Percentiles rank a stretch among this genome's conserved stretches.
Conservation (phyloP, 2,329 filamentous ascomycete species). For the Coniochaeta sp. region DNA sequence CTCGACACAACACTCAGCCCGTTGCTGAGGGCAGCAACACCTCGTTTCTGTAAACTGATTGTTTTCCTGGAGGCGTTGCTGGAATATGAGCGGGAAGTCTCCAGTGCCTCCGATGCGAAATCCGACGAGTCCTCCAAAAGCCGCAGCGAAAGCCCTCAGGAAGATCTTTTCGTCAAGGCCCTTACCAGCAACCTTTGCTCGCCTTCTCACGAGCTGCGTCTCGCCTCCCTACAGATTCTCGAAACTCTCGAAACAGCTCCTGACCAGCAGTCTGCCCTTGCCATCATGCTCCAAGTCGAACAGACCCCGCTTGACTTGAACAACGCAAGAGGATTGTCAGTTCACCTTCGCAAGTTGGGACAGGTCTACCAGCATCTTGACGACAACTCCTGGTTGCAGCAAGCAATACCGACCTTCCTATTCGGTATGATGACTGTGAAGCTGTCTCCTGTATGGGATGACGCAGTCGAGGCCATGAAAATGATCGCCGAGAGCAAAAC, state of each 20-base stretch:
- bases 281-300: slow-evolving; percentile 71
- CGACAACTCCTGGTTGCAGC: slow-evolving; percentile 57
- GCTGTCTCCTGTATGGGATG: slow-evolving; percentile 81
- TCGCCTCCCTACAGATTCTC: slow-evolving; percentile 67
- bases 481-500: slow-evolving; percentile 62
- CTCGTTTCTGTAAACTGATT: slow-evolving; percentile 56
- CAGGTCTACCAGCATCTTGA: slow-evolving; percentile 53
- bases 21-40: slow-evolving; percentile 57
- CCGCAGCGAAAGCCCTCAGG: slow-evolving; percentile 37
- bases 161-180: slow-evolving; percentile 54
- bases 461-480: slow-evolving; percentile 68
- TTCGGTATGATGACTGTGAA: slow-evolving; percentile 87
- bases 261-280: slow-evolving; percentile 44
- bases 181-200: slow-evolving; percentile 69
- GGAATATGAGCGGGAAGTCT: slow-evolving; percentile 40
- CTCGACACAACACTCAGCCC: slow-evolving; percentile 57
- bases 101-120: slow-evolving; percentile 8
- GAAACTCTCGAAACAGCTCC: slow-evolving; percentile 47
- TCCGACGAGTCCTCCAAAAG: slow-evolving; percentile 17
- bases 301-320: slow-evolving; percentile 71
- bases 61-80: slow-evolving; percentile 61
- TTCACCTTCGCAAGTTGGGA: slow-evolving; percentile 76
- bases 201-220: slow-evolving; percentile 66
- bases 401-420: slow-evolving; percentile 71
- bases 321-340: slow-evolving; percentile 69